phyloP scores from a whole-genome alignment of 1,139 yeast species.

The Geotrichum phurueaensis region DNA sequence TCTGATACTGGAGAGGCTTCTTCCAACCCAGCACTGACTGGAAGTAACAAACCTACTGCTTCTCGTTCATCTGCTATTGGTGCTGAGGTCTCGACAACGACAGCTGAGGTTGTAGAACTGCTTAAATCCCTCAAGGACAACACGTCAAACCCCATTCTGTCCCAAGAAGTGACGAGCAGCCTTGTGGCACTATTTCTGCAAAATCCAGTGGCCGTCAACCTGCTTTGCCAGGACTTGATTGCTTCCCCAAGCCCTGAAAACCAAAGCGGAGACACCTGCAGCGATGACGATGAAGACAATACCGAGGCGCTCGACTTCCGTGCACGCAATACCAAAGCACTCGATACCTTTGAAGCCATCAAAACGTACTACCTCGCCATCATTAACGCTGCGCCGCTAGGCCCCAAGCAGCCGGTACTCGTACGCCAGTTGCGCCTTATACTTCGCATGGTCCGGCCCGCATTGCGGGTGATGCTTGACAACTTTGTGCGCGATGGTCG shows the following conservation, averaged over 20 bases:
- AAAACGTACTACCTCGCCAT: background rate
- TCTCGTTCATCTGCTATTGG: background rate
- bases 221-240: background rate
- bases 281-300: background rate
- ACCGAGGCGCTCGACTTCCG: background rate
- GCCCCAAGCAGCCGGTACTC: background rate
- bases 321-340: background rate
- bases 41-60: background rate
- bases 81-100: background rate
- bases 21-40: background rate
- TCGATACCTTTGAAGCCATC: background rate
- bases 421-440: background rate
- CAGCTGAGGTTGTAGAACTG: background rate
- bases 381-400: background rate
- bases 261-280: background rate
- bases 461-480: background rate
- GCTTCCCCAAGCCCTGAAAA: background rate
- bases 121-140: background rate
- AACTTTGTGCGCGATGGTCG: background rate
- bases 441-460: background rate
- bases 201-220: slow-evolving; percentile 2
- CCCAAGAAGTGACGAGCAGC: background rate
- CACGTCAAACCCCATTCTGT: background rate
- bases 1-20: background rate
- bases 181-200: background rate